These are phyloP conservation scores for Globisporangium orthogonon DNA, from an alignment of 352 stramenopile species.

Conservation along the genomic window DNA sequence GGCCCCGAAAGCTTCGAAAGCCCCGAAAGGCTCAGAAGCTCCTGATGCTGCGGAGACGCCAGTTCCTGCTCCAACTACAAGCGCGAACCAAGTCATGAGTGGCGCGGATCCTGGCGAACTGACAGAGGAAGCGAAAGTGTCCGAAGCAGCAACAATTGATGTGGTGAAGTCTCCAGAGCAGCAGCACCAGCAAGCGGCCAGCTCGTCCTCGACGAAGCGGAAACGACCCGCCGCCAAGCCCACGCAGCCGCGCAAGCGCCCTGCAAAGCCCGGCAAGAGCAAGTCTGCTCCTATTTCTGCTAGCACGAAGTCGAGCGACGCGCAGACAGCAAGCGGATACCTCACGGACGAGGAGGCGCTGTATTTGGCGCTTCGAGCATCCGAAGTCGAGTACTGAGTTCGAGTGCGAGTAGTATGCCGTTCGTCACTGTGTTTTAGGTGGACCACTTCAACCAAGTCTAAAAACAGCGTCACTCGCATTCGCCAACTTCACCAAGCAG, in stretches of 20 bases:
- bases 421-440: too few species aligned
- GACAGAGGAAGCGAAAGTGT: background rate
- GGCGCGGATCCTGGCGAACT: background rate
- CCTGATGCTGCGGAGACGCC: too few species aligned
- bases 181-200: background rate
- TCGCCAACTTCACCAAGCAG: too few species aligned
- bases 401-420: background rate
- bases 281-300: background rate
- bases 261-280: background rate
- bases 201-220: conserved; percentile 5
- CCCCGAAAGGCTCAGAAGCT: conserved; percentile 1
- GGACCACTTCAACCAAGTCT: too few species aligned
- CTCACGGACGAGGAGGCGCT: conserved; percentile 17
- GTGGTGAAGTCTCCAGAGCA: background rate
- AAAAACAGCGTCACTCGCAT: too few species aligned
- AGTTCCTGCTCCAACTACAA: background rate
- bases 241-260: conserved; percentile 5
- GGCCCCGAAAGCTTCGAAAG: background rate
- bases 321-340: conserved; percentile 10
- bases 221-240: conserved; percentile 6
- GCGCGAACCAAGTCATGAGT: background rate
- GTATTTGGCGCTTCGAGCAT: conserved; percentile 16
- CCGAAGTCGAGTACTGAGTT: conserved; percentile 14
- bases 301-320: background rate
- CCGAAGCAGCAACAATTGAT: background rate